Base-by-base conservation (phyloP, 1,139 yeast genomes). In the Yamadazyma oceani region DNA sequence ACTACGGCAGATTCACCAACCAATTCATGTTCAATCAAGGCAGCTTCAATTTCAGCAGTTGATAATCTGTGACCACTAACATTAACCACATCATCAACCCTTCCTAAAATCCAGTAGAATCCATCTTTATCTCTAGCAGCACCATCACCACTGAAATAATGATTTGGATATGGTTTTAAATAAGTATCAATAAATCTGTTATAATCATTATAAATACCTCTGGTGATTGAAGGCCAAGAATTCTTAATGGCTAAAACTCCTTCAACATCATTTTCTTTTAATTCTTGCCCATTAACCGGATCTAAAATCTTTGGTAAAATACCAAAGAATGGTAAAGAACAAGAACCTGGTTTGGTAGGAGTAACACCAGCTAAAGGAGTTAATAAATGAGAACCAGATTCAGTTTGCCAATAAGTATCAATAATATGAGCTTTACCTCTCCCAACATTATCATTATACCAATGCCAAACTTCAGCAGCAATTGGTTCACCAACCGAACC, bases 401-500 rank as follows among this genome's bases (percentile, higher is more conserved):
- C 92, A 5, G 92, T 84, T 70, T 83, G 89, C 92, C 92, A 84
- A 66, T 84, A 83, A 34, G 92, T 83, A 62, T 84, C 92, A 48
- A 81, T 79, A 50, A 84, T 79, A 53, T 85, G 87, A 36, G 85
- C 83, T 58, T 82, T 74, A 32, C 77, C 78, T 52, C 85, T 75
- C 51, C 95, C 96, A 52, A 86, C 79, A 48, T 80, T 72, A 48
- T 84, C 87, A 53, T 80, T 81, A 61, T 85, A 86, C 96, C 96
- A 86, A 57, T 84, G 88, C 96, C 96, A 86, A 41, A 86, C 89
- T 57, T 86, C 96, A 31, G 90, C 87, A 25, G 95, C 94, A 61
- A 86, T 86, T 45, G 96, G 96, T 62, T 86, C 96, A 57, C 96
- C 96, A 32, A 86, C 96, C 10, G 94, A 82, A 17, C 95, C 96